A percentile compares a stretch with the other conserved stretches of the same genome.
Conservation (phyloP, 257 asterid genomes). For the Pogostemon cablin region DNA sequence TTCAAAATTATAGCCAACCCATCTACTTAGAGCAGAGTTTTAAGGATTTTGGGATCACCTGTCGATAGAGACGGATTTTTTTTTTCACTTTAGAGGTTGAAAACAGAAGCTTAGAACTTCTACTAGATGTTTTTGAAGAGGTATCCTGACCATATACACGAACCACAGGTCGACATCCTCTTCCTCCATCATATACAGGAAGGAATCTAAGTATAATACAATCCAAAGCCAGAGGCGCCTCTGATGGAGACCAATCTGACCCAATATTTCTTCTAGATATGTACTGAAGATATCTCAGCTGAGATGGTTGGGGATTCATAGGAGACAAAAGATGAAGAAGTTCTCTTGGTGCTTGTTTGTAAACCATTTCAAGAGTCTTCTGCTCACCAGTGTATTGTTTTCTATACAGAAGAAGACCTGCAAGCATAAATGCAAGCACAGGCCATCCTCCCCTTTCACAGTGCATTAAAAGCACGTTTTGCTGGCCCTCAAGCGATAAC, state of each 20-base stretch:
- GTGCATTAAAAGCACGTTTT: slow-evolving; percentile 92
- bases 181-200: slow-evolving; percentile 75
- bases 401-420: slow-evolving; percentile 94
- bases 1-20: slow-evolving; percentile 28
- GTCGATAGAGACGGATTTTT: slow-evolving; percentile 59
- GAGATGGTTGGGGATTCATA: slow-evolving; percentile 98
- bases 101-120: slow-evolving; percentile 88
- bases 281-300: slow-evolving; percentile 96
- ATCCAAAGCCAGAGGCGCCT: slow-evolving; percentile 82
- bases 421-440: slow-evolving; percentile 96
- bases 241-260: slow-evolving; percentile 93
- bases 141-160: slow-evolving; percentile 95
- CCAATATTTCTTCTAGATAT: slow-evolving; percentile 78
- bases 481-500: slow-evolving; percentile 98
- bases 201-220: slow-evolving; percentile 70
- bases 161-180: slow-evolving; percentile 86
- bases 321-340: slow-evolving; percentile 96
- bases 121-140: slow-evolving; percentile 64
- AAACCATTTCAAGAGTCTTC: slow-evolving; percentile 97
- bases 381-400: slow-evolving; percentile 92
- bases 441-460: slow-evolving; percentile 99
- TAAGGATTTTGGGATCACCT: slow-evolving; percentile 58
- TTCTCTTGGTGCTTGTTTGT: slow-evolving; percentile 97
- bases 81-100: slow-evolving; percentile 65
- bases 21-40: slow-evolving; percentile 29